Percentiles rank a stretch among this genome's conserved stretches.
Conservation (phyloP, 2,329 filamentous ascomycete genomes). For the Coleophoma crateriformis region DNA sequence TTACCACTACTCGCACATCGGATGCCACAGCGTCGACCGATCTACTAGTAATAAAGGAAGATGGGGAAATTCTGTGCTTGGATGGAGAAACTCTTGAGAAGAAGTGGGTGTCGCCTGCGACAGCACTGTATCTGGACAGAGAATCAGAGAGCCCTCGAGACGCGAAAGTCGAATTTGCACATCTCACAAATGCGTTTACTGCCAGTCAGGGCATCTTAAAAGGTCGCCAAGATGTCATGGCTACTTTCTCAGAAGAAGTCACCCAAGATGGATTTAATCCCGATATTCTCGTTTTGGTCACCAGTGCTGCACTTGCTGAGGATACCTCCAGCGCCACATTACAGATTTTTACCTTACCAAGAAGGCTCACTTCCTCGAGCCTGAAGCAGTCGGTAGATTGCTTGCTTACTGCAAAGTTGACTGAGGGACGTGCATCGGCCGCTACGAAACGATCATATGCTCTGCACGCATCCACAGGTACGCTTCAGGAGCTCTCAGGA, state of each 20-base stretch:
- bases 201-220: conserved; percentile 35
- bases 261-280: conserved; percentile 38
- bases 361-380: conserved; percentile 10
- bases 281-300: conserved; percentile 46
- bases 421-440: conserved; percentile 2
- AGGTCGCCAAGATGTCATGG: conserved; percentile 45
- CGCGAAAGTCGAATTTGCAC: conserved; percentile 23
- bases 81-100: conserved; percentile 48
- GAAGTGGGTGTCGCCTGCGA: conserved; percentile 39
- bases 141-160: conserved; percentile 28
- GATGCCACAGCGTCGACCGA: conserved; percentile 17
- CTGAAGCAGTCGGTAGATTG: conserved; percentile 22
- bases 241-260: conserved; percentile 42
- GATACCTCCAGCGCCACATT: conserved; percentile 13
- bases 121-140: conserved; percentile 25
- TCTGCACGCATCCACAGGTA: conserved; percentile 58
- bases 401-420: conserved; percentile 18
- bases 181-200: conserved; percentile 24
- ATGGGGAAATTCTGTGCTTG: conserved; percentile 56
- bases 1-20: conserved; percentile 10
- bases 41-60: conserved; percentile 51
- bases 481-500: conserved; percentile 52
- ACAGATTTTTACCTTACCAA: conserved; percentile 24
- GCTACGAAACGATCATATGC: conserved; percentile 33
- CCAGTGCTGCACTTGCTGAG: conserved; percentile 12